phyloP scores from a whole-genome alignment of 2,329 filamentous ascomycete species.

The Colletotrichum lentis region DNA sequence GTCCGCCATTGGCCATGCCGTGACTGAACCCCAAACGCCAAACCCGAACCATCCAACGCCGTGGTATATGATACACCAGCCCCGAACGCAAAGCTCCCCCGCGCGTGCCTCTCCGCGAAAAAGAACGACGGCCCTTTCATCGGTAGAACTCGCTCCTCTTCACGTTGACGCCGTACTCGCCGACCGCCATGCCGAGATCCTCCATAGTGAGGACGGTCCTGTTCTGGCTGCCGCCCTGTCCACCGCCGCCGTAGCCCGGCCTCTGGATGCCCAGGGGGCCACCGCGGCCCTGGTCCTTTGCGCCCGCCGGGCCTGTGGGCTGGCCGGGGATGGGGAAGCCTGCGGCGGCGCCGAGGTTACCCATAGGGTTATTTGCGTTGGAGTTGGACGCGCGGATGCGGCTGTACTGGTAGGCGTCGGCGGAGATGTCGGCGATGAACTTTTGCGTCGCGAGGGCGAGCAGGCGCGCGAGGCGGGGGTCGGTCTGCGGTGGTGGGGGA shows the following conservation, averaged over 20 bases:
- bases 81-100: background rate
- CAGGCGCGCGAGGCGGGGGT: slow-evolving; percentile 88
- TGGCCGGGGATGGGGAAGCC: slow-evolving; percentile 73
- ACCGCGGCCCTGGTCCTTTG: slow-evolving; percentile 66
- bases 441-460: slow-evolving; percentile 98
- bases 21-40: slow-evolving; percentile 33
- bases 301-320: slow-evolving; percentile 61
- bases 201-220: slow-evolving; percentile 98
- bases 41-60: slow-evolving; percentile 29
- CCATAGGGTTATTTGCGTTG: slow-evolving; percentile 90
- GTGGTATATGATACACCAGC: slow-evolving; percentile 29
- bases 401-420: slow-evolving; percentile 97
- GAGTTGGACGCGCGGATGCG: slow-evolving; percentile 91
- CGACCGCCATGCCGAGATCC: slow-evolving; percentile 96
- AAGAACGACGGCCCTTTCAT: slow-evolving; percentile 49
- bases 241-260: slow-evolving; percentile 85
- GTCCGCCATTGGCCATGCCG: slow-evolving; percentile 4
- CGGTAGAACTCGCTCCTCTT: slow-evolving; percentile 98
- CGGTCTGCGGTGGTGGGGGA: slow-evolving; percentile 88
- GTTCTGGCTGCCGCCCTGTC: slow-evolving; percentile 87
- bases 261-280: slow-evolving; percentile 77
- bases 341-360: slow-evolving; percentile 78
- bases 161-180: slow-evolving; percentile 96
- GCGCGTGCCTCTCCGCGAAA: no score
- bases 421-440: slow-evolving; percentile 96